A percentile compares a stretch with the other conserved stretches of the same genome.
Conservation (phyloP, 345 rosid species). For the Eutrema heterophyllum region DNA sequence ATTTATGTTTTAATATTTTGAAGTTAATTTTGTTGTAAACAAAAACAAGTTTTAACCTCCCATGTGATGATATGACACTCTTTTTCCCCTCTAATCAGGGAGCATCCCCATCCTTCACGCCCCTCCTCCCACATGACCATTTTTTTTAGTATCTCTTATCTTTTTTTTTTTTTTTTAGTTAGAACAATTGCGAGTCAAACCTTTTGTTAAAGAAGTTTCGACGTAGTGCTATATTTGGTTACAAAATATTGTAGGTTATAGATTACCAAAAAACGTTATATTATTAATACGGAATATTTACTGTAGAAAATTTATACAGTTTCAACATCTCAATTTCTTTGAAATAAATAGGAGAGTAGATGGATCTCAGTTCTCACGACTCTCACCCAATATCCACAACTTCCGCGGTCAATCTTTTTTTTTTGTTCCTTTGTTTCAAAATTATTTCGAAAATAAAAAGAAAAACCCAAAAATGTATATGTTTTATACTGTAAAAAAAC, state of each 20-base stretch:
- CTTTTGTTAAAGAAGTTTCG: not conserved
- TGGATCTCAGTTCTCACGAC: not conserved
- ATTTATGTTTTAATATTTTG: constrained; percentile 15
- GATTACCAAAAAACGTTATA: not conserved
- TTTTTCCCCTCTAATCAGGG: constrained; percentile 26
- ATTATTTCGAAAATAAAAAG: not conserved
- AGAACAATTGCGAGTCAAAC: not conserved
- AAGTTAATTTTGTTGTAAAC: constrained; percentile 18
- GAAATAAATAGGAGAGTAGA: not conserved
- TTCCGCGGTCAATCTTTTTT: not conserved
- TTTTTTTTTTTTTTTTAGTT: not conserved
- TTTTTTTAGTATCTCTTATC: not conserved
- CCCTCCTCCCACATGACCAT: constrained; percentile 24
- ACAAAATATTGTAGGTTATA: not conserved
- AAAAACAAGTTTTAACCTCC: constrained; percentile 19
- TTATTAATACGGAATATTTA: not conserved
- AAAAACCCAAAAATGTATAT: not conserved
- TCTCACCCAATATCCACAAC: not conserved
- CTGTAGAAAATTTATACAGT: not conserved
- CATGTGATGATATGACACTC: constrained; percentile 35
- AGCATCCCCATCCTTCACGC: constrained; percentile 32
- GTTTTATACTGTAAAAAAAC: not conserved
- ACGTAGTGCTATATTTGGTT: not conserved
- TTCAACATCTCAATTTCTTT: not conserved
- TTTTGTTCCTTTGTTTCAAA: not conserved